Evolutionary conservation across 1,284 basidiomycete species (phyloP).

Genomic region (Cryptococcus jaspeensis): DNA sequence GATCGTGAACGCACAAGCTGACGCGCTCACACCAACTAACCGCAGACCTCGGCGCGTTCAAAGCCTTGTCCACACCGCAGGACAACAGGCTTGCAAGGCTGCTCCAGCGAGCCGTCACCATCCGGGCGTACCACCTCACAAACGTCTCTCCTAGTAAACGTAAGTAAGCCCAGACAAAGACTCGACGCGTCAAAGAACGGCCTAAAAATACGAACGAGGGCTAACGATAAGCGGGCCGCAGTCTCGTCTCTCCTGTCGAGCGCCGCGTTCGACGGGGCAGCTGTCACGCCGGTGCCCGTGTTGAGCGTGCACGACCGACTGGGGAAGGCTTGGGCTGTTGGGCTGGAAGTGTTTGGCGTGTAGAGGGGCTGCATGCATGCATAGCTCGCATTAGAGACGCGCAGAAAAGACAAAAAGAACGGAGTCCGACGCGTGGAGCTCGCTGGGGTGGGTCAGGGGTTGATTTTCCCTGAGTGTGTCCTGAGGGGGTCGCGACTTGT

Average conservation of each 20-base stretch:
- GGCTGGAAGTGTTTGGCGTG: conserved; percentile 25
- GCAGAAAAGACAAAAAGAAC: not conserved
- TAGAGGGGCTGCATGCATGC: conserved; percentile 3
- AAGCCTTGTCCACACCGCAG: not conserved
- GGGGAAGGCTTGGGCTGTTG: conserved; percentile 9
- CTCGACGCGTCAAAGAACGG: too few species aligned
- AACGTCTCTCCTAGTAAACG: not conserved
- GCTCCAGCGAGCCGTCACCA: conserved; percentile 18
- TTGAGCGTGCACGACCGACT: conserved; percentile 20
- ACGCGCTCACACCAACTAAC: not conserved
- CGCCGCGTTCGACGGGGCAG: not conserved
- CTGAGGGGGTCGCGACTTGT: not conserved
- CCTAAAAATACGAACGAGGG: too few species aligned
- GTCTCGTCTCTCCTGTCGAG: conserved; percentile 1
- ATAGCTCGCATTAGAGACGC: not conserved
- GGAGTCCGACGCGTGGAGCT: not conserved
- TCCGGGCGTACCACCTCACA: conserved; percentile 27
- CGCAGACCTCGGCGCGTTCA: not conserved
- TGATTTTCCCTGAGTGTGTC: conserved; percentile 1
- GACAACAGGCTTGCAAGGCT: not conserved
- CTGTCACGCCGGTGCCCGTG: conserved; percentile 23
- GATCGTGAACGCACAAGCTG: not conserved
- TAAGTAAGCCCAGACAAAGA: not conserved
- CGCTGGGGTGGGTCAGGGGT: not conserved
- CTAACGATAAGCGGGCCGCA: not conserved